These are phyloP conservation scores for Malus hybrid DNA, from an alignment of 331 rosid genomes.

Conservation along the genomic window DNA sequence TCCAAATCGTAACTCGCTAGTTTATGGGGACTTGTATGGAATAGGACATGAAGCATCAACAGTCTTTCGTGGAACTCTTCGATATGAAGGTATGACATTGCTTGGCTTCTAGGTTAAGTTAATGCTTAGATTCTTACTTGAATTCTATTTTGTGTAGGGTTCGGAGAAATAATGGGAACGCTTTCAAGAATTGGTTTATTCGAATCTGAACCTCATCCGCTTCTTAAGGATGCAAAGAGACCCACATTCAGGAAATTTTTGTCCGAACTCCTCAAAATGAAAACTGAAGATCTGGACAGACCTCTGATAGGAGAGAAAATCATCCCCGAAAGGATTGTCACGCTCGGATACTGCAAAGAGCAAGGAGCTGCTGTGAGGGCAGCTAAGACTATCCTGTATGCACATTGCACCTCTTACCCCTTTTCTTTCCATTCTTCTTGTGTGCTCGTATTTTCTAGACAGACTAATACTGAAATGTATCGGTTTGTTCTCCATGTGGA, in stretches of 20 bases:
- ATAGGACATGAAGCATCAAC: constrained; percentile 79
- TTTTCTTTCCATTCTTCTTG: not conserved
- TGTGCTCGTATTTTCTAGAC: not conserved
- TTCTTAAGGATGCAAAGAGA: constrained; percentile 43
- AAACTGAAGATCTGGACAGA: constrained; percentile 21
- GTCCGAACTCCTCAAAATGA: constrained; percentile 52
- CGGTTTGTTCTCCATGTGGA: not conserved
- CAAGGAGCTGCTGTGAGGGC: constrained; percentile 49
- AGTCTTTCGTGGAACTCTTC: constrained; percentile 89
- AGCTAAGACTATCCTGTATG: constrained; percentile 78
- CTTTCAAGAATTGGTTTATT: constrained; percentile 76
- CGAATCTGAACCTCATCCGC: constrained; percentile 43
- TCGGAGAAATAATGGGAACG: constrained; percentile 76
- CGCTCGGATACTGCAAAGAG: constrained; percentile 60
- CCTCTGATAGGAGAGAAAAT: constrained; percentile 43
- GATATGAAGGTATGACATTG: constrained; percentile 72
- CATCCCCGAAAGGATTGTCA: constrained; percentile 43
- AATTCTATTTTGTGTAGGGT: constrained; percentile 37
- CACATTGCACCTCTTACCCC: not conserved
- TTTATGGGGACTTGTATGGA: constrained; percentile 78
- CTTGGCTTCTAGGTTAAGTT: not conserved
- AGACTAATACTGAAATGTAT: not conserved
- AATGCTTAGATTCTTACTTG: constrained; percentile 6
- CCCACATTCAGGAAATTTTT: constrained; percentile 53
- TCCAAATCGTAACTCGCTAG: constrained; percentile 79